Conservation (phyloP, 352 stramenopile genomes). For the Globisporangium nagaii region DNA sequence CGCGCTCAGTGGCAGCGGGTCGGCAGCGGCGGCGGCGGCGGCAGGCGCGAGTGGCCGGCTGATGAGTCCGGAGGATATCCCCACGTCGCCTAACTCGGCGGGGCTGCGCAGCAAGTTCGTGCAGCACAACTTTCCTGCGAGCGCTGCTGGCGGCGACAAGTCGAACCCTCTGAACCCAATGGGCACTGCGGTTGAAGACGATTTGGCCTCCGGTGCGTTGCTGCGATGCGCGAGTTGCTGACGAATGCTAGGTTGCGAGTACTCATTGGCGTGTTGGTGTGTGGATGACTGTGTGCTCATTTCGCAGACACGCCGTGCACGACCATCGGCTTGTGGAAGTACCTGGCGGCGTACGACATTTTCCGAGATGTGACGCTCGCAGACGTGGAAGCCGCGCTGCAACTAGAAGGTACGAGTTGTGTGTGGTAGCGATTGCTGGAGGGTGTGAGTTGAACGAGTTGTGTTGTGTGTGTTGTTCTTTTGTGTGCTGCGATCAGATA, state of each 20-base stretch:
- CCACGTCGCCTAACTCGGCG: constrained; percentile 11
- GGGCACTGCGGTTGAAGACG: constrained; percentile 53
- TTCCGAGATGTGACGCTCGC: constrained; percentile 54
- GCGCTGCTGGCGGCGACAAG: constrained; percentile 14
- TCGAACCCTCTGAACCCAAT: constrained; percentile 19
- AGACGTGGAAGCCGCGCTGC: constrained; percentile 51
- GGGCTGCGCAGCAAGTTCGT: constrained; percentile 15
- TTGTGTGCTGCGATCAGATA: constrained; percentile 1
- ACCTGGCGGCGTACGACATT: constrained; percentile 49
- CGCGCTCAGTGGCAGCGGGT: background rate
- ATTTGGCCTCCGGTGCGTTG: constrained; percentile 47
- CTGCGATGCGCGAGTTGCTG: background rate
- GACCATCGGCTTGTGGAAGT: constrained; percentile 65
- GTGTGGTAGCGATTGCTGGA: background rate
- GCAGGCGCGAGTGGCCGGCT: background rate
- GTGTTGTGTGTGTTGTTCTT: background rate
- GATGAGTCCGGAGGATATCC: constrained; percentile 8
- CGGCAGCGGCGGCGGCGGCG: background rate
- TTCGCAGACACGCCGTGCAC: constrained; percentile 55
- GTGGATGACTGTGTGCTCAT: background rate
- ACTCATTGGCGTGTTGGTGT: background rate
- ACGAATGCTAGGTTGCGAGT: background rate
- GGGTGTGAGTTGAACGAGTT: too few species aligned
- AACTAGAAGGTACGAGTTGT: constrained; percentile 40
- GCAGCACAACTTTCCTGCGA: constrained; percentile 14